These are phyloP conservation scores for Fraxinus paxiana DNA, from an alignment of 305 asterid genomes.

Conservation along the genomic window DNA sequence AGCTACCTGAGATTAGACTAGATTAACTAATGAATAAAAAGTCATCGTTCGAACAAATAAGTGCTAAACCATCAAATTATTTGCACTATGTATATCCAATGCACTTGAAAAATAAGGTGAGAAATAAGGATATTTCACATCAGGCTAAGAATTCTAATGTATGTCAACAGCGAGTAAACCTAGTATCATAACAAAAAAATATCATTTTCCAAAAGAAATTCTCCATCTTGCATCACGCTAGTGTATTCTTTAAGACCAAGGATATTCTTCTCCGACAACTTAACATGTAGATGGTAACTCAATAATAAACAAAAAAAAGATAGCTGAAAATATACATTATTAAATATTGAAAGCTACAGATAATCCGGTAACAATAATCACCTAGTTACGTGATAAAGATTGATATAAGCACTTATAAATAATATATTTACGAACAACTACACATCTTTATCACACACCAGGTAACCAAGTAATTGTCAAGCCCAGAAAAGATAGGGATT, in stretches of 20 bases:
- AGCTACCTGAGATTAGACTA: background rate
- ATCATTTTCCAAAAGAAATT: background rate
- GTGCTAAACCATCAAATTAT: background rate
- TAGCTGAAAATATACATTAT: background rate
- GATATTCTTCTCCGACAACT: background rate
- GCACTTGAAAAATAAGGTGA: background rate
- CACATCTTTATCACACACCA: background rate
- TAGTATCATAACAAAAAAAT: background rate
- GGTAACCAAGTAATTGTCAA: background rate
- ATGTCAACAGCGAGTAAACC: background rate
- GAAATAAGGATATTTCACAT: background rate
- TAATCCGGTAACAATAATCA: background rate
- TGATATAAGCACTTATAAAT: background rate
- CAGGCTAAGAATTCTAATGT: background rate
- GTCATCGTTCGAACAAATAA: background rate
- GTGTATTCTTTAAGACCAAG: background rate
- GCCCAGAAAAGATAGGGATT: background rate
- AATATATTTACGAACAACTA: background rate
- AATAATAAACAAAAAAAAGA: background rate
- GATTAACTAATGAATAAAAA: background rate
- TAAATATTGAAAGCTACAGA: background rate
- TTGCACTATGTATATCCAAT: background rate
- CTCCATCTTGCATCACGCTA: background rate
- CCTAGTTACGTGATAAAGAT: slow-evolving; percentile 4
- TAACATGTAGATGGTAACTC: background rate